Evolutionary conservation across 179 eudicot genomes (phyloP), one percentile per base, ranked within the genome.

Genomic region (Heliamphora pulchella): DNA sequence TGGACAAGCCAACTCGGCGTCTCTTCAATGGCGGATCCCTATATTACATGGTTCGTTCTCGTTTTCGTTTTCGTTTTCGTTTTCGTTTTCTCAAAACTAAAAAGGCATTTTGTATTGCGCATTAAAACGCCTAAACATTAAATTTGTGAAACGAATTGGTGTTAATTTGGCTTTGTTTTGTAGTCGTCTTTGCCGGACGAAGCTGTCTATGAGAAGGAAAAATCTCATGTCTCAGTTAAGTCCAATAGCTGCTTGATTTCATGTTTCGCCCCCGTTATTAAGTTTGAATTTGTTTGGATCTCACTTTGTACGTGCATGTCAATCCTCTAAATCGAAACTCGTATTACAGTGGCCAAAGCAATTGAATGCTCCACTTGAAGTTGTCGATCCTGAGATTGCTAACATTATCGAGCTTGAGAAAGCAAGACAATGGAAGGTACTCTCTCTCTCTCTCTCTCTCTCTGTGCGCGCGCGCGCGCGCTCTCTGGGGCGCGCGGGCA

Each of bases 391-490:
- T 71, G 98, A 92, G 81, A 87, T 95, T 63, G 97, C 97, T 55
- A 89, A 93, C 79, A 95, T 95, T 77, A 95, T 95, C 79, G 98
- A 93, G 86, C 98, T 61, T 68, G 98, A 95, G 71, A 95, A 95
- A 83, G 85, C 98, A 48, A 85, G 98, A 76, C 98, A 95, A 83
- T 95, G 97, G 98, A 95, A 95, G 93, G 98, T 95, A 58, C 41
- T 63, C 41, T 9, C 31, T 31, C 31, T 31, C 31, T 31, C 31
- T 31, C 31, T 31, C 31, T 31, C 31, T 31, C 31, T 31, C 31
- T 31, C 31, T 31, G n/a, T n/a, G n/a, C n/a, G n/a, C n/a, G n/a
- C n/a, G n/a, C n/a, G n/a, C n/a, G n/a, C n/a, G n/a, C 31, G 0
- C 31, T 31, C 31, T 31, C 31, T 31, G 31, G 31, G 31, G 31